Evolutionary conservation across 1,284 basidiomycete genomes (phyloP), one percentile per base, ranked within the genome.

Genomic region (Melampsora larici-populina): DNA sequence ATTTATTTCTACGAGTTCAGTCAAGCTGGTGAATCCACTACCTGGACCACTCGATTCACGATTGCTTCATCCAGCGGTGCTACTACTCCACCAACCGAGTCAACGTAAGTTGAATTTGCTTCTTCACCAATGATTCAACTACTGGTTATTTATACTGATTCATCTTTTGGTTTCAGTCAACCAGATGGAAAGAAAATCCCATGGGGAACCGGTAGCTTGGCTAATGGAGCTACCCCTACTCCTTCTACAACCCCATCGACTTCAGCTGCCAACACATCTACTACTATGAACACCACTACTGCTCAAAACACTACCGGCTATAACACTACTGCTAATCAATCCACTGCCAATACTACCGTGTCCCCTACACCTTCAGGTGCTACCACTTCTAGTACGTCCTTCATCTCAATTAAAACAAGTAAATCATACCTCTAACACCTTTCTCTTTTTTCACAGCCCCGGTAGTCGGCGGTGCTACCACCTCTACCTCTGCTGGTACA

Each of bases 1-100:
- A 63, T 67, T 29, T 81, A 81, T 79, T 81, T 83, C 67, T 81
- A 81, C 80, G 82, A 84, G 78, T 83, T 82, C 81, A 80, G 80
- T 33, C 79, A 82, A 79, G 70, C 78, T 69, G 81, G 74, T 3
- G 62, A 79, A 43, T 84, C 86, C 80, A 86, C 86, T 63, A 86
- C 86, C 24, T 94, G 92, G 92, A 92, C 92, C 0, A 89, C 88
- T 9, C 90, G 92, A 55, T 94, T 93, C 86, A 86, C 90, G 58
- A 92, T 94, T 82, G 89, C 90, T 0, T 87, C 87, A 55, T 72
- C 86, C 1, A 81, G 84, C 46, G 89, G 89, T 5, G 80, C 84
- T 6, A 85, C 86, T 46, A 87, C 86, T 0, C 79, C 88, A n/a
- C 86, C 90, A 0, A 43, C 69, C 18, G 66, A 69, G 36, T 46